Evolutionary conservation across 2,329 filamentous ascomycete species (phyloP).

Genomic region (Nemania bipapillata): DNA sequence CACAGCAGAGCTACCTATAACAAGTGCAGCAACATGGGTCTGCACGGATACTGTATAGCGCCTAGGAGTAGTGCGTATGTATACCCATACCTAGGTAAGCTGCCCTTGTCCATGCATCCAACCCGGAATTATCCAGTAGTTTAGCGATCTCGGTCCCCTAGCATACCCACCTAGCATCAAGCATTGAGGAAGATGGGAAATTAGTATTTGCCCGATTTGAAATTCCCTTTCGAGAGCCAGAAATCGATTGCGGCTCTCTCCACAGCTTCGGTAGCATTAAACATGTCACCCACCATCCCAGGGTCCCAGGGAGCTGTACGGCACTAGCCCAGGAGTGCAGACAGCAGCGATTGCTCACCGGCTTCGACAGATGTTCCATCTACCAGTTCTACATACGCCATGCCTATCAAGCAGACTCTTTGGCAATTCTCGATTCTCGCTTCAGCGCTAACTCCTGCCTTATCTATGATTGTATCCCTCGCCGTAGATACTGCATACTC

Average conservation of each 20-base stretch:
- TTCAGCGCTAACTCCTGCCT: constrained; percentile 4
- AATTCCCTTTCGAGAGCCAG: constrained; percentile 45
- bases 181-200: constrained; percentile 43
- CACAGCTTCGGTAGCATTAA: constrained; percentile 41
- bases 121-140: constrained; percentile 29
- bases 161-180: constrained; percentile 17
- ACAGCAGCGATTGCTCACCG: constrained; percentile 14
- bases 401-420: neutral
- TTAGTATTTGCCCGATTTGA: constrained; percentile 48
- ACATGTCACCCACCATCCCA: constrained; percentile 50
- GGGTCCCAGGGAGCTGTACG: constrained; percentile 31
- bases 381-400: no score
- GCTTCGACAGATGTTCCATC: constrained; percentile 2
- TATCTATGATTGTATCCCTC: neutral
- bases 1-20: neutral
- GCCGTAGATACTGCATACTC: neutral
- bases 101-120: constrained; percentile 16
- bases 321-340: constrained; percentile 24
- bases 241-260: constrained; percentile 52
- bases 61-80: neutral
- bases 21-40: neutral
- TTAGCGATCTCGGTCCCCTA: constrained; percentile 28
- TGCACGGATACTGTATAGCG: neutral
- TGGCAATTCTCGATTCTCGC: constrained; percentile 16
- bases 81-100: neutral